Conservation (phyloP, 352 stramenopile genomes). For the Saprolegnia diclina region DNA sequence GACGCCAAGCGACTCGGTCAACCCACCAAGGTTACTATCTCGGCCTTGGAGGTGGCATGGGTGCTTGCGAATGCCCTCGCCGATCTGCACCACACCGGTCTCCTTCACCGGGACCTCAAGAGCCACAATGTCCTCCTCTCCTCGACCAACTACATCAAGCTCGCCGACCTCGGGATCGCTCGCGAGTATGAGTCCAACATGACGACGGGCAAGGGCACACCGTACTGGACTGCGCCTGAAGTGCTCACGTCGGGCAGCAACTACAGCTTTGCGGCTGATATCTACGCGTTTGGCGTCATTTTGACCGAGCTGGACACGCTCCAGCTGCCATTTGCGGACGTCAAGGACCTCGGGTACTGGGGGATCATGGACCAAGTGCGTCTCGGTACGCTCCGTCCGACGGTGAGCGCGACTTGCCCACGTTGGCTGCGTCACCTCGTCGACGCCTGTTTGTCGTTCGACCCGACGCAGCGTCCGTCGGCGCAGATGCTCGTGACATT, state of each 20-base stretch:
- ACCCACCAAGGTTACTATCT: background rate
- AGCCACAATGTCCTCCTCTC: conserved; percentile 1
- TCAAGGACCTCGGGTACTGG: background rate
- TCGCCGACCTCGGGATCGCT: conserved; percentile 6
- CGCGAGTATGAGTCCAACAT: background rate
- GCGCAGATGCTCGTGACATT: background rate
- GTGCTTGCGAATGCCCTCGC: conserved; percentile 17
- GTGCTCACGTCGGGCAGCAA: background rate
- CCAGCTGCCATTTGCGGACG: background rate
- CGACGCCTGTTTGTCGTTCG: background rate
- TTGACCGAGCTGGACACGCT: conserved; percentile 24
- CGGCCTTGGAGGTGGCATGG: conserved; percentile 1
- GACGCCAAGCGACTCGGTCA: background rate
- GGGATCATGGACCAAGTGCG: background rate
- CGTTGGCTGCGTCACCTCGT: background rate
- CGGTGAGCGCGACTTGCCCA: background rate
- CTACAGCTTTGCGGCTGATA: conserved; percentile 11
- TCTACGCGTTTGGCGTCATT: conserved; percentile 29
- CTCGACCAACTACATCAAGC: conserved; percentile 19
- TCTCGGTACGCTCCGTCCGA: background rate
- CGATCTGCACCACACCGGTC: conserved; percentile 2
- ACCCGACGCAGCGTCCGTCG: background rate
- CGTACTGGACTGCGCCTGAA: conserved; percentile 22
- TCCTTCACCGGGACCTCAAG: conserved; percentile 15
- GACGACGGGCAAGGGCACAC: background rate